Percentiles rank a stretch among this genome's conserved stretches.
These are phyloP conservation scores for Phytophthora megakarya DNA, from an alignment of 352 stramenopile genomes.

Conservation along the genomic window DNA sequence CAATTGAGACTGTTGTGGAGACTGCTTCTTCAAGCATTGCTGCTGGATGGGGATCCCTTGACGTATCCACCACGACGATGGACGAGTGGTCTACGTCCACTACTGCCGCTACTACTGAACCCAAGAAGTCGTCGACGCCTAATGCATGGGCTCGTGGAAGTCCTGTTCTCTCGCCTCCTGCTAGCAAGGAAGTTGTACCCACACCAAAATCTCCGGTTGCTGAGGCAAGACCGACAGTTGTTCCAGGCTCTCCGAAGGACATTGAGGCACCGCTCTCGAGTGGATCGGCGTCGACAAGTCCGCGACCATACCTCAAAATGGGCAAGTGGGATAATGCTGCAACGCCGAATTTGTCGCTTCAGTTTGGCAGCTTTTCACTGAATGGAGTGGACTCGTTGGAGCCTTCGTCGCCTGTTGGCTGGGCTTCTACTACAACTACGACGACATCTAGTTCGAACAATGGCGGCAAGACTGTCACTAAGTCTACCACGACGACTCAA, in stretches of 20 bases:
- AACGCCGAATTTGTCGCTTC: slow-evolving; percentile 74
- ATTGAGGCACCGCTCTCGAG: slow-evolving; percentile 47
- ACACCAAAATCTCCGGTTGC: slow-evolving; percentile 39
- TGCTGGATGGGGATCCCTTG: slow-evolving; percentile 65
- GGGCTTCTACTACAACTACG: slow-evolving; percentile 54
- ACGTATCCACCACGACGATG: slow-evolving; percentile 68
- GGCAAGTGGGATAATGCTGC: slow-evolving; percentile 81
- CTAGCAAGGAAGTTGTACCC: slow-evolving; percentile 21
- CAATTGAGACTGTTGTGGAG: slow-evolving; percentile 44
- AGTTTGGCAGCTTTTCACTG: slow-evolving; percentile 89
- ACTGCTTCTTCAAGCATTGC: slow-evolving; percentile 45
- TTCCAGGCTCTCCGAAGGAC: slow-evolving; percentile 73
- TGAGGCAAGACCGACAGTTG: slow-evolving; percentile 47
- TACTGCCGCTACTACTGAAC: slow-evolving; percentile 42
- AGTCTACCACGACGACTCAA: slow-evolving; percentile 55
- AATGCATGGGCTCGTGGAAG: slow-evolving; percentile 74
- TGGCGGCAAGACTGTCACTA: slow-evolving; percentile 46
- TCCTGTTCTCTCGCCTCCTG: slow-evolving; percentile 50
- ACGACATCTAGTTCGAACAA: slow-evolving; percentile 46
- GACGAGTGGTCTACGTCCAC: slow-evolving; percentile 61
- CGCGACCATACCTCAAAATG: slow-evolving; percentile 85
- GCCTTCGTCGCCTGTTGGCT: slow-evolving; percentile 64
- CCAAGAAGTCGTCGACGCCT: slow-evolving; percentile 55
- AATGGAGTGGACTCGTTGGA: slow-evolving; percentile 66
- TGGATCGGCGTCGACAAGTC: slow-evolving; percentile 50